Base-by-base conservation (phyloP, 2,329 filamentous ascomycete genomes). In the Colletotrichum coccodes region DNA sequence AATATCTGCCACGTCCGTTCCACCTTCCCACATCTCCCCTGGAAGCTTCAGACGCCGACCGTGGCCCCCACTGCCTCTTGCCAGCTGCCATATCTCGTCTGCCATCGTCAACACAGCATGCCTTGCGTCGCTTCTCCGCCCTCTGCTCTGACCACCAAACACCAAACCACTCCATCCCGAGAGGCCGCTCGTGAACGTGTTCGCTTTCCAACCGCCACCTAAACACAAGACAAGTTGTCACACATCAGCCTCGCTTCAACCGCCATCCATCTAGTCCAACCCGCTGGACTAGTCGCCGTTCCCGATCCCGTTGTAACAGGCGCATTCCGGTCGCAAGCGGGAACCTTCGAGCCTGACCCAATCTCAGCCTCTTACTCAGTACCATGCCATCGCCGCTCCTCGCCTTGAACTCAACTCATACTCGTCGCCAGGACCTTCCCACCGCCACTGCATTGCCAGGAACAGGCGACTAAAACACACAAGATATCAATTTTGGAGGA, bases 311-410 rank as follows among this genome's bases (percentile, higher is more conserved):
- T 36, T 53, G 54, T 50, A 21, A 47, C 42, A 56, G 49, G 66
- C 66, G 56, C 62, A 65, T 59, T 61, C 67, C 32, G 64, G 57
- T 68, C 46, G 58, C 63, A 63, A 56, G 50, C 63, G 67, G 57
- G 59, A 61, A 70, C 52, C 67, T 58, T 70, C 38, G 57, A 63
- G 61, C 64, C 60, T 64, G 66, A 70, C 58, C 54, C 50, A 52
- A 60, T 40, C 49, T 60, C 47, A 63, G 47, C 50, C 49, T 12
- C 44, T 36, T 40, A 30, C 46, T 56, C 34, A 56, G 60, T 70
- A 71, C 57, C 65, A 68, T 70, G 59, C 60, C 16, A 60, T 53
- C 42, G 44, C 59, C 44, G 60, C 36, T 57, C 36, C 44, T 60
- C 40, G 60, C 16, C 47, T 64, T 59, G 53, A 36, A 59, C 34